A percentile compares a stretch with the other conserved stretches of the same genome.
Evolutionary conservation across 345 rosid genomes (phyloP).

Genomic region (Citrus sinensis): DVS_A1.0 CM039169.1:1076501-1077000

Average conservation of each 20-base stretch:
- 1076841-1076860: background rate
- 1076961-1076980: too few relatives aligned
- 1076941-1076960: too few relatives aligned
- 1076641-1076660: background rate
- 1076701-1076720: background rate
- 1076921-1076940: too few relatives aligned
- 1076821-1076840: background rate
- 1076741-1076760: background rate
- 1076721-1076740: background rate
- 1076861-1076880: too few relatives aligned
- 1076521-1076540: background rate
- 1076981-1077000: too few relatives aligned
- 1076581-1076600: background rate
- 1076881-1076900: too few relatives aligned
- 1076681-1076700: background rate
- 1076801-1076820: background rate
- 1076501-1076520: too few relatives aligned
- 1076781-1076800: background rate
- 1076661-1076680: background rate
- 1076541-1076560: background rate
- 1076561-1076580: slow-evolving; percentile 2
- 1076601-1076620: background rate
- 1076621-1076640: background rate
- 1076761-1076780: background rate
- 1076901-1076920: too few relatives aligned